A percentile compares a stretch with the other conserved stretches of the same genome.
These are phyloP conservation scores for Thelephora terrestris DNA, from an alignment of 1,284 basidiomycete species.

Conservation along the genomic window DNA sequence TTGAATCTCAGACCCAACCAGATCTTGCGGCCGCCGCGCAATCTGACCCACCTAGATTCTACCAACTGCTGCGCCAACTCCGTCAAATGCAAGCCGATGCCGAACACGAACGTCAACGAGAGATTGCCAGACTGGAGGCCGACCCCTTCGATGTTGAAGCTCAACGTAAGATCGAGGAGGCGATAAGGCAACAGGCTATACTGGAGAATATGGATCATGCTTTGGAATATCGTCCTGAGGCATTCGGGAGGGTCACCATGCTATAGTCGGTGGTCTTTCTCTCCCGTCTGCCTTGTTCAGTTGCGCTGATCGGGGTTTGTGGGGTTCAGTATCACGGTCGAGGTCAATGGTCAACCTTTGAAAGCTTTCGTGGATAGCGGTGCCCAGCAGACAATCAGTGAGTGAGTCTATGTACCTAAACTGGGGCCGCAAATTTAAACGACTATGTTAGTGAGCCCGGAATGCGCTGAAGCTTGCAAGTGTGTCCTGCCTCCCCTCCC, in stretches of 20 bases:
- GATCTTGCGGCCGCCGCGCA: constrained; percentile 70
- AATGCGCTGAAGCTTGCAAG: constrained; percentile 90
- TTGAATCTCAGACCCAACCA: constrained; percentile 49
- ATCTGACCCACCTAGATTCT: constrained; percentile 62
- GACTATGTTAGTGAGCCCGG: constrained; percentile 70
- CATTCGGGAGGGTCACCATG: constrained; percentile 93
- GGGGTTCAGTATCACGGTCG: constrained; percentile 58
- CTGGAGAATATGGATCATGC: constrained; percentile 90
- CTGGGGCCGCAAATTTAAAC: constrained; percentile 7
- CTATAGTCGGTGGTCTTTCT: constrained; percentile 60
- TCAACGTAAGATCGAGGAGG: constrained; percentile 89
- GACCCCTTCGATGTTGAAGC: constrained; percentile 90
- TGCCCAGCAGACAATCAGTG: constrained; percentile 94
- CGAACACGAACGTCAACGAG: constrained; percentile 32
- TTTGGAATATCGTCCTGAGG: constrained; percentile 86
- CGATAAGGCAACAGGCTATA: constrained; percentile 84
- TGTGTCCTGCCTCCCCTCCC: constrained; percentile 24
- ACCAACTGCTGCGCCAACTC: constrained; percentile 58
- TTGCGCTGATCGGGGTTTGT: constrained; percentile 5
- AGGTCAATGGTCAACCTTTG: constrained; percentile 85
- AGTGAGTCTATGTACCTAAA: constrained; percentile 22
- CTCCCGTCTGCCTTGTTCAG: background rate
- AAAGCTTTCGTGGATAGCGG: constrained; percentile 99
- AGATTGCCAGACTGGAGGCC: constrained; percentile 64
- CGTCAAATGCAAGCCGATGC: constrained; percentile 45